A percentile compares a stretch with the other conserved stretches of the same genome.
Conservation (phyloP, 73 alveolate genomes). For the Paramecium bursaria region DNA sequence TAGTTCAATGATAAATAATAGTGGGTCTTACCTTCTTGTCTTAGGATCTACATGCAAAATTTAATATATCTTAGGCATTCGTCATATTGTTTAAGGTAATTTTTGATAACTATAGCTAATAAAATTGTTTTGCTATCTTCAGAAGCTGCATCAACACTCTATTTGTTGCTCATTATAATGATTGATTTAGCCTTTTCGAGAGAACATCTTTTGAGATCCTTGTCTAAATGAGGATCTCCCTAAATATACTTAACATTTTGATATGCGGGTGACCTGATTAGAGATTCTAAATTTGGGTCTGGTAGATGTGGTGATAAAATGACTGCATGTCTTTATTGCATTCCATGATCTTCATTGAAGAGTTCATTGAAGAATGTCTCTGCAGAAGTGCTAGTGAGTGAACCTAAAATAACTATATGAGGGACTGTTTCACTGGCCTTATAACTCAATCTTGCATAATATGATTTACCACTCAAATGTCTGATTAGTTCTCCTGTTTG, state of each 20-base stretch:
- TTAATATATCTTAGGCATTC: slow-evolving; percentile 7
- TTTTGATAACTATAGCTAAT: slow-evolving; percentile 93
- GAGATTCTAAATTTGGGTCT: slow-evolving; percentile 85
- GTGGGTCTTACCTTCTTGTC: slow-evolving; percentile 95
- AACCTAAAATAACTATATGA: slow-evolving; percentile 91
- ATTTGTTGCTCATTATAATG: slow-evolving; percentile 88
- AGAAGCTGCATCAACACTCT: slow-evolving; percentile 86
- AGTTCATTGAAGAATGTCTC: slow-evolving; percentile 91
- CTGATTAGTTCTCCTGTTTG: slow-evolving; percentile 88
- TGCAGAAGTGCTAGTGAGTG: slow-evolving; percentile 84
- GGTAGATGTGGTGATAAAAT: slow-evolving; percentile 87
- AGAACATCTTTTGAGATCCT: slow-evolving; percentile 88
- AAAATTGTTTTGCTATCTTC: slow-evolving; percentile 94
- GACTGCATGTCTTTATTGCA: slow-evolving; percentile 89
- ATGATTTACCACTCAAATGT: slow-evolving; percentile 82
- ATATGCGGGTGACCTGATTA: slow-evolving; percentile 72
- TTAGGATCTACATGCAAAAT: slow-evolving; percentile 88
- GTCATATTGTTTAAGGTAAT: slow-evolving; percentile 71
- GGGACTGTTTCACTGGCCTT: slow-evolving; percentile 84
- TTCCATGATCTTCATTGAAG: slow-evolving; percentile 96
- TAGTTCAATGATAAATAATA: slow-evolving; percentile 86
- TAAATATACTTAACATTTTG: slow-evolving; percentile 85
- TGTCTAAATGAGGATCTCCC: slow-evolving; percentile 87
- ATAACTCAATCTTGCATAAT: slow-evolving; percentile 83
- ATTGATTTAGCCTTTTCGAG: slow-evolving; percentile 91